Conservation (phyloP, 1,284 basidiomycete species). For the Takashimella tepidaria region DNA sequence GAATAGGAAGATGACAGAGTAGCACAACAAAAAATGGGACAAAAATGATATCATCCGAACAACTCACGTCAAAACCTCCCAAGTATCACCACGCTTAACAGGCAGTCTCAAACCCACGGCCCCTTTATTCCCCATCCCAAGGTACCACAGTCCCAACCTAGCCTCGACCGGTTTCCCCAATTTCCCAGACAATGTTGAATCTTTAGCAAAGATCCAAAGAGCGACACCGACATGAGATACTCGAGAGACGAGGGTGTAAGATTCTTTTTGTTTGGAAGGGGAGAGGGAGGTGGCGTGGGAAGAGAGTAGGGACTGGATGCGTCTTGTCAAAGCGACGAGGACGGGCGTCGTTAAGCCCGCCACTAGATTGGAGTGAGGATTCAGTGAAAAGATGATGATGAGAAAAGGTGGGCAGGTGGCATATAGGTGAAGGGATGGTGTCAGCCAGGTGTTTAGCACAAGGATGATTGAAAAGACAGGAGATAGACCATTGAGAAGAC, state of each 20-base stretch:
- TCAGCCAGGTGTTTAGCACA: too few species aligned
- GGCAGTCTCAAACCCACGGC: constrained; percentile 84
- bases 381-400: too few species aligned
- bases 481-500: neutral
- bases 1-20: too few species aligned
- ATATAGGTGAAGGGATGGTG: too few species aligned
- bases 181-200: constrained; percentile 27
- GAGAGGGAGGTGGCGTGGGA: constrained; percentile 38
- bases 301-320: constrained; percentile 41
- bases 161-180: constrained; percentile 31
- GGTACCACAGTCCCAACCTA: constrained; percentile 42
- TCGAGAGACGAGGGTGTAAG: constrained; percentile 35
- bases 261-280: constrained; percentile 22
- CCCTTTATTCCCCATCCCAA: constrained; percentile 88
- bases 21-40: too few species aligned
- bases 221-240: constrained; percentile 43
- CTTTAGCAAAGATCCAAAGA: constrained; percentile 45
- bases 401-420: too few species aligned
- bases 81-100: constrained; percentile 50
- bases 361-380: constrained; percentile 23
- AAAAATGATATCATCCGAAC: too few species aligned
- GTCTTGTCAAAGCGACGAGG: constrained; percentile 32
- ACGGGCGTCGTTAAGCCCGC: constrained; percentile 35
- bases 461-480: neutral
- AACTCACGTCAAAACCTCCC: constrained; percentile 77